phyloP scores from a whole-genome alignment of 345 rosid genomes.

The Citrus hindsii region DNA sequence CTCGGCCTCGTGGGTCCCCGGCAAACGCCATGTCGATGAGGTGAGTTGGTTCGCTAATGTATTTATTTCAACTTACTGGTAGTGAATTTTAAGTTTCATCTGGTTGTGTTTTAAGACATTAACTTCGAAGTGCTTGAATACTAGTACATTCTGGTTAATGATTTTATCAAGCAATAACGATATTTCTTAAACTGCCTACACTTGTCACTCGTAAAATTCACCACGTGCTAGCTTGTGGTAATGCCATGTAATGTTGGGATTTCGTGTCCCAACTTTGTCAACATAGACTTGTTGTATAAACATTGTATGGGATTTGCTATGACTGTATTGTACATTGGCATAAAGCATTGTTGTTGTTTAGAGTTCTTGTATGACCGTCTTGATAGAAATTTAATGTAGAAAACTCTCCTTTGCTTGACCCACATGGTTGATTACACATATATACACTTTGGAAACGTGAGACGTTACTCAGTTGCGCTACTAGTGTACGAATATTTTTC shows the following conservation, averaged over 20 bases:
- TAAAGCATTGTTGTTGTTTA: neutral
- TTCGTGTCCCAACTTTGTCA: neutral
- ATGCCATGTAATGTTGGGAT: neutral
- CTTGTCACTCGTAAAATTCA: neutral
- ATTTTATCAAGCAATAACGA: neutral
- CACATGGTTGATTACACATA: neutral
- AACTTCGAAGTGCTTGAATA: neutral
- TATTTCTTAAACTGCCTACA: neutral
- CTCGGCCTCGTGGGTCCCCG: slow-evolving; percentile 59
- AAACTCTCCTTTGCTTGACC: neutral
- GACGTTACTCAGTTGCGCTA: neutral
- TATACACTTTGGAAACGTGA: neutral
- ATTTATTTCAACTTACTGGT: neutral
- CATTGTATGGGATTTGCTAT: neutral
- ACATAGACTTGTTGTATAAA: neutral
- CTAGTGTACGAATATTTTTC: neutral
- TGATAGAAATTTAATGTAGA: neutral
- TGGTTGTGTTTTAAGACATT: neutral
- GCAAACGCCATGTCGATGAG: slow-evolving; percentile 88
- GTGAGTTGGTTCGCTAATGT: slow-evolving; percentile 24
- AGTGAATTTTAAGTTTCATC: neutral
- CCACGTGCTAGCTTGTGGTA: neutral
- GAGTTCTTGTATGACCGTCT: neutral
- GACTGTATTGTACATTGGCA: neutral
- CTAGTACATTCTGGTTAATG: neutral